A percentile compares a stretch with the other conserved stretches of the same genome.
These are phyloP conservation scores for Fusarium austroafricanum DNA, from an alignment of 2,329 filamentous ascomycete genomes.

Conservation along the genomic window DNA sequence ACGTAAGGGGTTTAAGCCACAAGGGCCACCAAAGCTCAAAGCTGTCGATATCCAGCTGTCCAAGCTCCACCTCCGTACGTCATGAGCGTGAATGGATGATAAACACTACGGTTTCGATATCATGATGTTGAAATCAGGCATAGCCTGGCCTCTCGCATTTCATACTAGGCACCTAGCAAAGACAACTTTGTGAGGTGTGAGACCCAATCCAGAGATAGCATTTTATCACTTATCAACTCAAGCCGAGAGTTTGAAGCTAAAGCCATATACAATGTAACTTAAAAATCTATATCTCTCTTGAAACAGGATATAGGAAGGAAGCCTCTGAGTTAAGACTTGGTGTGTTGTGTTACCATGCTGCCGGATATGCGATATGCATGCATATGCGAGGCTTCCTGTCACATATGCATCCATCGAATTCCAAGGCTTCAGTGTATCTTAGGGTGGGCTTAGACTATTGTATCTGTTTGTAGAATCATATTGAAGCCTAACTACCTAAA, in stretches of 20 bases:
- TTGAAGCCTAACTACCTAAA: neutral
- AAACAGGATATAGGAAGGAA: neutral
- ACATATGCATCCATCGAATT: neutral
- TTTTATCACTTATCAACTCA: no score
- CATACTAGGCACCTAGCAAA: no score
- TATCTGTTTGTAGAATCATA: neutral
- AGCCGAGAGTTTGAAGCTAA: neutral
- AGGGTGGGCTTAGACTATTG: neutral
- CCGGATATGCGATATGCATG: constrained; percentile 18
- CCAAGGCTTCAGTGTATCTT: neutral
- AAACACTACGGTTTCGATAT: neutral
- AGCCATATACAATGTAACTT: neutral
- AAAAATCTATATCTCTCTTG: neutral
- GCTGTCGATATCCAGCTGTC: constrained; percentile 20
- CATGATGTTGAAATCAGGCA: neutral
- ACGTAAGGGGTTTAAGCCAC: constrained; percentile 38
- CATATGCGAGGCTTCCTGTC: constrained; percentile 13
- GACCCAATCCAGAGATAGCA: no score
- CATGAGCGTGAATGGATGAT: constrained; percentile 8
- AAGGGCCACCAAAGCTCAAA: constrained; percentile 12
- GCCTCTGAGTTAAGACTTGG: constrained; percentile 2
- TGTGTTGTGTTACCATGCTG: constrained; percentile 15
- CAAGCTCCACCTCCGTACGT: constrained; percentile 29
- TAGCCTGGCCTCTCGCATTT: no score
- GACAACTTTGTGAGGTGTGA: no score